These are phyloP conservation scores for Dendrobium huoshanense DNA, from an alignment of 106 monocot genomes.

Conservation along the genomic window DNA sequence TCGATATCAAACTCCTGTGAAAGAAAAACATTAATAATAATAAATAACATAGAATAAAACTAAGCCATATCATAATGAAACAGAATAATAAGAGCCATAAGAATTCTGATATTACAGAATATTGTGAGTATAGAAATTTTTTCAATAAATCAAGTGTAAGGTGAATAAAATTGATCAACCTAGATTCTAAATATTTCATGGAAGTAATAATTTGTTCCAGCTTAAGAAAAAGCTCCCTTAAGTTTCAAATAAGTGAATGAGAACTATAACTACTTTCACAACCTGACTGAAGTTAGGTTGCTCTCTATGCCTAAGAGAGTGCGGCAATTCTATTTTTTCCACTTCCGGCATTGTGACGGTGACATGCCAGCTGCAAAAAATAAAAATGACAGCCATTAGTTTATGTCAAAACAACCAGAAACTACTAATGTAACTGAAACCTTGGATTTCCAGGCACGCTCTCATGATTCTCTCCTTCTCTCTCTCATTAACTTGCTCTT, in stretches of 20 bases:
- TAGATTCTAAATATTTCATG: background rate
- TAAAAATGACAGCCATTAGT: background rate
- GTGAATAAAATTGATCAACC: background rate
- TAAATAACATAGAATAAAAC: background rate
- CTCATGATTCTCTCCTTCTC: background rate
- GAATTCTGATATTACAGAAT: background rate
- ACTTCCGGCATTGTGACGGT: conserved; percentile 35
- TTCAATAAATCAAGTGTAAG: background rate
- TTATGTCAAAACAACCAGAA: background rate
- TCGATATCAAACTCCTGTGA: conserved; percentile 35
- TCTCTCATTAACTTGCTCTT: background rate
- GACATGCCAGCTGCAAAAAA: conserved; percentile 51
- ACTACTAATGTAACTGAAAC: background rate
- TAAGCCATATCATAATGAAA: background rate
- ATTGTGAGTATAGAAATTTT: background rate
- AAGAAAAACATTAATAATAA: background rate
- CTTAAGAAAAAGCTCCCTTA: background rate
- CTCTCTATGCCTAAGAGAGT: conserved; percentile 37
- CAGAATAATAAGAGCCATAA: background rate
- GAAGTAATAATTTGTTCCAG: background rate
- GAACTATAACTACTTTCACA: background rate
- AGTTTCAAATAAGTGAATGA: background rate
- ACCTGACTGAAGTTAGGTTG: conserved; percentile 27
- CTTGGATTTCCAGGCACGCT: background rate
- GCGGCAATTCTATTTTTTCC: conserved; percentile 37